A percentile compares a stretch with the other conserved stretches of the same genome.
phyloP scores from a whole-genome alignment of 495 filamentous ascomycete genomes.

The Diplogelasinospora grovesii region DNA sequence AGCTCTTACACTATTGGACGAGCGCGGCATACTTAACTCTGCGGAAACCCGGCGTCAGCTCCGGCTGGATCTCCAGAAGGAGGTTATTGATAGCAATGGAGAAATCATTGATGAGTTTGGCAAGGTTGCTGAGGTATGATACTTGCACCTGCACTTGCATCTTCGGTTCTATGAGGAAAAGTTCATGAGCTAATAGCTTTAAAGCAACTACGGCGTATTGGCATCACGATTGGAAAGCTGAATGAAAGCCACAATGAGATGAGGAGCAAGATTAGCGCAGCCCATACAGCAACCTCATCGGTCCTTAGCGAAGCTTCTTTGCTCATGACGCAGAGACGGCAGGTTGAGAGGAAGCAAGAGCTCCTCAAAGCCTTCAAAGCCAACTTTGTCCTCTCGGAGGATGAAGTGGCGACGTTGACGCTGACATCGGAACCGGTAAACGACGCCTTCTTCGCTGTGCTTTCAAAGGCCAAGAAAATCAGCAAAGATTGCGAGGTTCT shows the following conservation, averaged over 20 bases:
- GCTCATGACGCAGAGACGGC: slow-evolving; percentile 65
- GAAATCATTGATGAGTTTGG: slow-evolving; percentile 88
- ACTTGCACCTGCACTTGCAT: neutral
- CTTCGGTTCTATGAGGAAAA: neutral
- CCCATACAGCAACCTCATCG: slow-evolving; percentile 67
- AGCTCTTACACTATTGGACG: slow-evolving; percentile 70
- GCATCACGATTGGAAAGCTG: slow-evolving; percentile 65
- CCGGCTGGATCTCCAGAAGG: slow-evolving; percentile 79
- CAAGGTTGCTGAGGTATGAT: slow-evolving; percentile 74
- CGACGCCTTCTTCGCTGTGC: slow-evolving; percentile 73
- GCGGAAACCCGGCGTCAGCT: slow-evolving; percentile 73
- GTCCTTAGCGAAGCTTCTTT: slow-evolving; percentile 72
- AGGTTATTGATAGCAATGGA: slow-evolving; percentile 90
- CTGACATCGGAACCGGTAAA: slow-evolving; percentile 73
- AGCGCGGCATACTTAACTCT: slow-evolving; percentile 63
- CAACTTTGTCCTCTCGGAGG: slow-evolving; percentile 78
- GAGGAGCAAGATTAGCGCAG: slow-evolving; percentile 64
- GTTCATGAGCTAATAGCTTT: slow-evolving; percentile 4
- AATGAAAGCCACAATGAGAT: slow-evolving; percentile 80
- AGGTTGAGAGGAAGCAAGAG: slow-evolving; percentile 79
- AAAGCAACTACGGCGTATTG: slow-evolving; percentile 79
- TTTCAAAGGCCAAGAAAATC: slow-evolving; percentile 80
- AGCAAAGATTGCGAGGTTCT: slow-evolving; percentile 82
- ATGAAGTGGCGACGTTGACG: slow-evolving; percentile 66
- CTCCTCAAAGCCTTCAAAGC: slow-evolving; percentile 75